Conservation (phyloP, 108 stramenopile genomes). For the Pseudonitzschia multiseries region DNA sequence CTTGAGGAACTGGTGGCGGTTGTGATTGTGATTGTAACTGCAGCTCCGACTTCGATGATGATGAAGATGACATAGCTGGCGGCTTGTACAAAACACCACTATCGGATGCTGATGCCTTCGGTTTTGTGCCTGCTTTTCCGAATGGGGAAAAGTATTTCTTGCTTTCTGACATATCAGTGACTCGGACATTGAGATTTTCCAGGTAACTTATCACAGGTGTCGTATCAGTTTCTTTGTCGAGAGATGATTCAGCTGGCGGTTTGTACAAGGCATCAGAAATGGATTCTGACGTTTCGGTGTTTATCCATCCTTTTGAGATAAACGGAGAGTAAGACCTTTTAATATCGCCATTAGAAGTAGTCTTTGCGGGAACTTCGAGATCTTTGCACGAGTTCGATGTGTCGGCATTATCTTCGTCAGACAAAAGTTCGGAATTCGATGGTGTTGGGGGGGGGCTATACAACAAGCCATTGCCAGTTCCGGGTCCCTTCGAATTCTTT, state of each 20-base stretch:
- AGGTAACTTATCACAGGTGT: not conserved
- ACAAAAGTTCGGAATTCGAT: not conserved
- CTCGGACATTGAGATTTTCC: not conserved
- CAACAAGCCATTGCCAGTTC: not conserved
- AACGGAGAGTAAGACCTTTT: not conserved
- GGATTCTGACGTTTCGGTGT: not conserved
- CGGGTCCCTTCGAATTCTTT: not conserved
- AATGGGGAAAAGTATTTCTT: conserved; percentile 1
- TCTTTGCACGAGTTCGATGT: not conserved
- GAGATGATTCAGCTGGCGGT: not conserved
- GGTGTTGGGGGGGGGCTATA: not conserved
- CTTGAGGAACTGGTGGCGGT: not conserved
- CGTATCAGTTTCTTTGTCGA: not conserved
- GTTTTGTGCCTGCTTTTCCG: not conserved
- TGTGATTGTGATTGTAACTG: no score
- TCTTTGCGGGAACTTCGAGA: not conserved
- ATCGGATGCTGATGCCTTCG: not conserved
- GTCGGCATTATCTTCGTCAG: not conserved
- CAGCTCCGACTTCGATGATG: no score
- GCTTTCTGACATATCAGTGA: not conserved
- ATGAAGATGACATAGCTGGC: not conserved
- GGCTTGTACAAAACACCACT: not conserved
- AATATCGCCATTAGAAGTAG: not conserved
- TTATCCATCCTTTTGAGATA: not conserved
- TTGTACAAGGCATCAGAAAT: not conserved